Base-by-base conservation (phyloP, 768 basidiomycete genomes). In the Kwoniella europaea region DNA sequence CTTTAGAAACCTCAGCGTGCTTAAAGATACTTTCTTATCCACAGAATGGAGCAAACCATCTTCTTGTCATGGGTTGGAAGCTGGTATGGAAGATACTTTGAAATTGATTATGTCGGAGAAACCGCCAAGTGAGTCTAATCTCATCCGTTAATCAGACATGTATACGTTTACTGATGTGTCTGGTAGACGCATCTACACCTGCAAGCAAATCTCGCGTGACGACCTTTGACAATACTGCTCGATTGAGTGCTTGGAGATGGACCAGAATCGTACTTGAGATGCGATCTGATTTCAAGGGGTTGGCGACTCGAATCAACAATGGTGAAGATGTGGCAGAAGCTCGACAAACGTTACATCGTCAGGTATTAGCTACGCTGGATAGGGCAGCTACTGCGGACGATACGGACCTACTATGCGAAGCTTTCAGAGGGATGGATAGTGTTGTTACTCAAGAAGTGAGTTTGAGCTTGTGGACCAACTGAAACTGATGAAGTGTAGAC, bases 201-300 rank as follows among this genome's bases (percentile, higher is more conserved):
- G 62, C 66, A n/a, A 53, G 62, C 18, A 63, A 65, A 41, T 55
- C 67, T 29, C 42, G 68, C 13, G 20, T 69, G 52, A 58, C 72
- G 20, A 56, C 68, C 4, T 60, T 75, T 42, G 68, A 73, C 27
- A 69, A 68, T 13, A 57, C 68, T 18, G 69, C 74, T 15, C 68
- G 77, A 16, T 71, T 79, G 62, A 77, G 75, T 52, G 76, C 79
- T 10, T 82, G 81, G 81, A 69, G 74, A 54, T 82, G 79, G 79
- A 82, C 79, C 4, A 56, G 79, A 5, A 76, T 80, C 12, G 81
- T 82, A 4, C 71, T 82, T 4, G 77, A 77, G 55, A 79, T 82
- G 74, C 71, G 81, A 29, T 76, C 80, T 16, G 79, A 80, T 57
- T 79, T 82, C 74, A 82, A 82, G 55, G 72, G 77, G 5, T 67